phyloP scores from a whole-genome alignment of 345 rosid genomes.

The Camelina neglecta region DNA sequence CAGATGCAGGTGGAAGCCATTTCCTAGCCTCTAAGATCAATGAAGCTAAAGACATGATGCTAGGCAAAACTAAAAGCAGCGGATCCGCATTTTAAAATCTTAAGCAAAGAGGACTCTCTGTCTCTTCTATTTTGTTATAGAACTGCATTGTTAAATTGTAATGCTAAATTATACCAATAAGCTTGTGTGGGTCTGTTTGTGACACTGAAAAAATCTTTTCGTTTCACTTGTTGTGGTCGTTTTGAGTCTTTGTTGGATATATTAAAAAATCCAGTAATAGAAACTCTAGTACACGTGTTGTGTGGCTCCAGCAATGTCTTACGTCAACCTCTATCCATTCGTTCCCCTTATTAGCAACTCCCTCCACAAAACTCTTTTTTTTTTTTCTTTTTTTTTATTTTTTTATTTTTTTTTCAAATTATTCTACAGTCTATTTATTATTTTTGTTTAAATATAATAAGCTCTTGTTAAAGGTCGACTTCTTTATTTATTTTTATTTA shows the following conservation, averaged over 20 bases:
- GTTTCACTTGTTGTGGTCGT: too few species aligned
- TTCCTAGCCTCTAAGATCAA: constrained; percentile 91
- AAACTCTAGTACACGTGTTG: constrained; percentile 16
- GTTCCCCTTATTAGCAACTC: constrained; percentile 31
- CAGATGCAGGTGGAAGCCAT: constrained; percentile 94
- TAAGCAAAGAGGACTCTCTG: constrained; percentile 16
- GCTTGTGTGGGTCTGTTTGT: constrained; percentile 23
- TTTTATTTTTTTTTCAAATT: not conserved
- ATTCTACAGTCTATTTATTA: not conserved
- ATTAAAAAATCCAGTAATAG: not conserved
- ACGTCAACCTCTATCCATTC: constrained; percentile 55
- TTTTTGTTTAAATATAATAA: too few species aligned
- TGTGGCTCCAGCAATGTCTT: constrained; percentile 42
- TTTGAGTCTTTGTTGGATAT: not conserved
- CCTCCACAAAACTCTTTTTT: constrained; percentile 31
- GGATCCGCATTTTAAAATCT: constrained; percentile 72
- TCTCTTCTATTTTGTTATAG: not conserved
- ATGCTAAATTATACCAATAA: not conserved
- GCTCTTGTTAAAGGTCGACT: not conserved
- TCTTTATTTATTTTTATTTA: not conserved
- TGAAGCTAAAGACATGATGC: constrained; percentile 88
- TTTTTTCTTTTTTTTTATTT: too few species aligned
- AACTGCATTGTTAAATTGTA: constrained; percentile 23
- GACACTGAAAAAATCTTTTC: not conserved
- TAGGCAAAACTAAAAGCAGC: constrained; percentile 66